phyloP scores from a whole-genome alignment of 164 flowering plant genomes.

The Nelumbo lutea region DNA sequence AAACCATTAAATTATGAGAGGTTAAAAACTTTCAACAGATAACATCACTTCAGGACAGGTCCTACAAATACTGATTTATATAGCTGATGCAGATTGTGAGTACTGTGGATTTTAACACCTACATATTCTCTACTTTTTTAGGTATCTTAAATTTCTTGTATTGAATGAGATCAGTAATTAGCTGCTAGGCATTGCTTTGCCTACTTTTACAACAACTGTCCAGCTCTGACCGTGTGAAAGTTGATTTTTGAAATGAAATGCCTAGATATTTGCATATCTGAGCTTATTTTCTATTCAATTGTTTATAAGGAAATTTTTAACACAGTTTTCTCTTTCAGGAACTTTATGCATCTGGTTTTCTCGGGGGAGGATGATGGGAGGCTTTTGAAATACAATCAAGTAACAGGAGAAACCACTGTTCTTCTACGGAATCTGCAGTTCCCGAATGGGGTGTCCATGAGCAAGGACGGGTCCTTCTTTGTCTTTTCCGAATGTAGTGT shows the following conservation, averaged over 20 bases:
- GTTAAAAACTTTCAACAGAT: too few relatives aligned
- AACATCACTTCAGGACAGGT: too few relatives aligned
- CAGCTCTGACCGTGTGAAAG: background rate
- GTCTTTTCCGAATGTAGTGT: slow-evolving; percentile 58
- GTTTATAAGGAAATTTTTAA: background rate
- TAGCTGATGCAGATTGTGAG: too few relatives aligned
- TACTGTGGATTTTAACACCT: too few relatives aligned
- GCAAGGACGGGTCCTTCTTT: slow-evolving; percentile 79
- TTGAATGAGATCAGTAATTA: too few relatives aligned
- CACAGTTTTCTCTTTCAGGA: slow-evolving; percentile 37
- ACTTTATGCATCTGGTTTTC: slow-evolving; percentile 76
- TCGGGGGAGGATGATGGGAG: slow-evolving; percentile 73
- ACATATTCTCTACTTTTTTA: too few relatives aligned
- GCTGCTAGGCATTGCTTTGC: too few relatives aligned
- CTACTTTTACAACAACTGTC: background rate
- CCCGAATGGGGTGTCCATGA: slow-evolving; percentile 77
- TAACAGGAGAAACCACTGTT: slow-evolving; percentile 63
- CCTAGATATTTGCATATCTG: too few relatives aligned
- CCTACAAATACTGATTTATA: too few relatives aligned
- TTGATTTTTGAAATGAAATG: too few relatives aligned
- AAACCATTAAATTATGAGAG: too few relatives aligned
- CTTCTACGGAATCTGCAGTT: slow-evolving; percentile 58
- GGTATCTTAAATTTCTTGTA: too few relatives aligned
- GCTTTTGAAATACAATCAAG: slow-evolving; percentile 71
- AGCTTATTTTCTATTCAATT: background rate